Conservation (phyloP, 192 early-diverging fungal species). For the Coemansia sp. region DNA sequence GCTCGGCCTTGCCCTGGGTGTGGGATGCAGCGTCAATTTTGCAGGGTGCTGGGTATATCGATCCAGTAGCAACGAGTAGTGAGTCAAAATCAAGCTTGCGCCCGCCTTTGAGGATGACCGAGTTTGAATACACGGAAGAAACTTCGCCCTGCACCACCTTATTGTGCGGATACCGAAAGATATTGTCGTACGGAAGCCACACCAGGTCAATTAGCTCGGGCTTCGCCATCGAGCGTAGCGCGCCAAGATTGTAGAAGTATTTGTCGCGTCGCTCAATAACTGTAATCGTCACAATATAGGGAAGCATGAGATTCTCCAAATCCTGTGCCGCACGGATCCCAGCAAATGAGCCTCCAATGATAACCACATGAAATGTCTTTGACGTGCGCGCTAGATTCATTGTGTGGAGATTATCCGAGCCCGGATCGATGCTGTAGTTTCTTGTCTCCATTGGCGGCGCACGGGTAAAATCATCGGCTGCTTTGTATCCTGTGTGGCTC, state of each 20-base stretch:
- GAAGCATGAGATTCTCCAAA: constrained; percentile 35
- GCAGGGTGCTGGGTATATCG: constrained; percentile 51
- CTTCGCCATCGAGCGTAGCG: constrained; percentile 48
- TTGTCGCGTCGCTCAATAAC: constrained; percentile 54
- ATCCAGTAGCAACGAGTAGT: constrained; percentile 51
- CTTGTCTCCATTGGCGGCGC: background rate
- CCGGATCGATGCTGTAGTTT: constrained; percentile 13
- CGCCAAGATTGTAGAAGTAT: constrained; percentile 53
- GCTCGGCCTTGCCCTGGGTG: constrained; percentile 42
- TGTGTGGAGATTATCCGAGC: constrained; percentile 17
- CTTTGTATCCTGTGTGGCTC: background rate
- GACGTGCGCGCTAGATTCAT: constrained; percentile 51
- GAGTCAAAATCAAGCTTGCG: constrained; percentile 51
- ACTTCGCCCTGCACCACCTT: constrained; percentile 51
- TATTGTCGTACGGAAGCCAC: constrained; percentile 51
- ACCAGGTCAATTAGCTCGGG: constrained; percentile 45
- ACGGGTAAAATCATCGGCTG: background rate
- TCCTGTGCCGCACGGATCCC: constrained; percentile 54
- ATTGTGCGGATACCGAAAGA: constrained; percentile 47
- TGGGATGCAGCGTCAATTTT: constrained; percentile 43
- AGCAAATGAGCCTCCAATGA: constrained; percentile 53
- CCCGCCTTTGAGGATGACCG: constrained; percentile 49
- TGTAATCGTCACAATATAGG: constrained; percentile 45
- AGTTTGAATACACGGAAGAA: constrained; percentile 42
- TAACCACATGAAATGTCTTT: constrained; percentile 55